Evolutionary conservation across 2,329 filamentous ascomycete species (phyloP), one percentile per base, ranked within the genome.

Genomic region (Hysterium pulicare): DNA sequence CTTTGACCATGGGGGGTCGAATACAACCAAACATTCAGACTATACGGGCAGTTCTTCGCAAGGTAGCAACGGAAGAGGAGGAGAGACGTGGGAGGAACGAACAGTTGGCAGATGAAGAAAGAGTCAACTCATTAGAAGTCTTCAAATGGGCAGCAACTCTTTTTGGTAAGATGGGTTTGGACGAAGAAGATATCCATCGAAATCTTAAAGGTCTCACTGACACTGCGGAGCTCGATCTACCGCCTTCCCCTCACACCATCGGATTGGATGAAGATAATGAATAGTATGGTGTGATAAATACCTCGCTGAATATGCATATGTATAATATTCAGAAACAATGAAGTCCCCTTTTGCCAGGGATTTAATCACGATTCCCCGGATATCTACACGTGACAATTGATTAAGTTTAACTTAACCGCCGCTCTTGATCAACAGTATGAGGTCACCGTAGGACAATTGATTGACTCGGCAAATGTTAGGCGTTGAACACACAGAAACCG

Each of bases 11-110:
- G 10, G 54, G 55, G 21, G 61, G 61, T 21, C 59, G 62, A 20
- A 42, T 67, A 20, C 31, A 47, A 7, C 53, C 57, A 15, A 64
- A 64, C 41, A 49, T 58, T 24, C 61, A 63, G 40, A 67, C 63
- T 5, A 48, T 65, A 32, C 58, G 55, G 52, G 51, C 53, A 16
- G 51, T 67, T 28, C 37, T 67, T 34, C 59, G 59, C 32, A 63
- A 59, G 47, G 54, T 61, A 7, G 54, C 58, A 46, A 53, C 58
- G 36, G 63, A 67, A 43, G 51, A 58, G 39, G 56, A 53, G n/a
- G 42, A 53, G 28, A 47, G 48, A 31, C 32, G 42, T 34, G 26
- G 40, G 21, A 40, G 44, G 33, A 53, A 48, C 33, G 46, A 52
- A 20, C 41, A 48, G 24, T 32, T 54, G 26, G 26, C 46, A 20